Evolutionary conservation across 257 asterid genomes (phyloP).

Genomic region (Eustoma russellianum): DNA sequence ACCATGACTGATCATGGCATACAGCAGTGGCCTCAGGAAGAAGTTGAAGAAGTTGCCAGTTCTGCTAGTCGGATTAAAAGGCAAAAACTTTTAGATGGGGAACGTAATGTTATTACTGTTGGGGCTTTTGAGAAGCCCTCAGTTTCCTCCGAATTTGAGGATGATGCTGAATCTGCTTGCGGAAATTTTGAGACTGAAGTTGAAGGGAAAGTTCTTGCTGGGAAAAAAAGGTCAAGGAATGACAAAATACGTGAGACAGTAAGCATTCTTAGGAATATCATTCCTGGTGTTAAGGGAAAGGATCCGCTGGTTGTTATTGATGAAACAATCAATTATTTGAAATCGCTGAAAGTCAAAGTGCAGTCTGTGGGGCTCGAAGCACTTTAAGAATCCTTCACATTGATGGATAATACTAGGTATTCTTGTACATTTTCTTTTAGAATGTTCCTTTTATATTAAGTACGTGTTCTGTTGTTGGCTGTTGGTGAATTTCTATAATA

Average conservation of each 20-base stretch:
- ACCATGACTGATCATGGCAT: slow-evolving; percentile 45
- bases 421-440: slow-evolving; percentile 4
- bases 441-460: too few relatives aligned
- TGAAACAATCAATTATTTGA: slow-evolving; percentile 66
- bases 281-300: slow-evolving; percentile 58
- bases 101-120: slow-evolving; percentile 10
- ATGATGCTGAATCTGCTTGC: slow-evolving; percentile 63
- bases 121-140: slow-evolving; percentile 24
- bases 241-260: slow-evolving; percentile 49
- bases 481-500: too few relatives aligned
- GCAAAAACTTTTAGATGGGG: slow-evolving; percentile 38
- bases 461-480: slow-evolving; percentile 1
- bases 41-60: slow-evolving; percentile 56
- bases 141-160: slow-evolving; percentile 28
- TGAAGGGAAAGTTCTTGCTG: slow-evolving; percentile 16
- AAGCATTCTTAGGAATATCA: slow-evolving; percentile 44
- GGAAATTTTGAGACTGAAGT: slow-evolving; percentile 19
- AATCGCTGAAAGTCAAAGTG: slow-evolving; percentile 61
- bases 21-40: slow-evolving; percentile 28
- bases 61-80: slow-evolving; percentile 42
- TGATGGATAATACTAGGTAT: slow-evolving; percentile 6
- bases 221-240: slow-evolving; percentile 43
- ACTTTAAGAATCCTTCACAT: slow-evolving; percentile 18
- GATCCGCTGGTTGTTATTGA: slow-evolving; percentile 53
- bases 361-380: slow-evolving; percentile 52